Conservation (phyloP, 345 rosid species). For the Populus ilicifolia region DNA sequence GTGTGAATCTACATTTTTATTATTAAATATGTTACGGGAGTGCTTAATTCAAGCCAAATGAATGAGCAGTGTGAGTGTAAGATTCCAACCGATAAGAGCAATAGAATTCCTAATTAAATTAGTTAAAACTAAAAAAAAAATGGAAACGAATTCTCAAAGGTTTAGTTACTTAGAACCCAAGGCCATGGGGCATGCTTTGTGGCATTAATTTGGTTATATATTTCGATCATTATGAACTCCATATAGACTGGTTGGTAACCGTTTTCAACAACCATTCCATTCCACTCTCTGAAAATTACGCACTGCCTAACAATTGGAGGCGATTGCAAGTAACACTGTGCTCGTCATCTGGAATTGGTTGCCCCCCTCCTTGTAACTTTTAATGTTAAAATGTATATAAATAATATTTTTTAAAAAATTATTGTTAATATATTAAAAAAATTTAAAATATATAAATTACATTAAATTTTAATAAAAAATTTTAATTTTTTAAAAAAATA, state of each 20-base stretch:
- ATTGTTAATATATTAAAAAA: too few relatives aligned
- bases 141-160: too few relatives aligned
- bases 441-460: too few relatives aligned
- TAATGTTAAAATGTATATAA: too few relatives aligned
- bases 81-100: background rate
- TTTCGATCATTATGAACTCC: background rate
- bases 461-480: too few relatives aligned
- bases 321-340: background rate
- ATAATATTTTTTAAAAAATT: too few relatives aligned
- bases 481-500: too few relatives aligned
- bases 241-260: constrained; percentile 21
- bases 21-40: too few relatives aligned
- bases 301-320: constrained; percentile 19
- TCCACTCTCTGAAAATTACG: constrained; percentile 19
- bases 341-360: background rate
- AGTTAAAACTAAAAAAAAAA: too few relatives aligned
- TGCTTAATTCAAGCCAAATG: too few relatives aligned
- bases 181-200: background rate
- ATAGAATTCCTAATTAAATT: background rate
- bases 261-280: constrained; percentile 38
- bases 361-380: background rate
- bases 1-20: too few relatives aligned
- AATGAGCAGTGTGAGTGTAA: too few relatives aligned
- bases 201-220: constrained; percentile 13
- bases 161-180: constrained; percentile 12